A percentile compares a stretch with the other conserved stretches of the same genome.
Evolutionary conservation across 345 rosid genomes (phyloP).

Genomic region (Eucalyptus viminalis): DNA sequence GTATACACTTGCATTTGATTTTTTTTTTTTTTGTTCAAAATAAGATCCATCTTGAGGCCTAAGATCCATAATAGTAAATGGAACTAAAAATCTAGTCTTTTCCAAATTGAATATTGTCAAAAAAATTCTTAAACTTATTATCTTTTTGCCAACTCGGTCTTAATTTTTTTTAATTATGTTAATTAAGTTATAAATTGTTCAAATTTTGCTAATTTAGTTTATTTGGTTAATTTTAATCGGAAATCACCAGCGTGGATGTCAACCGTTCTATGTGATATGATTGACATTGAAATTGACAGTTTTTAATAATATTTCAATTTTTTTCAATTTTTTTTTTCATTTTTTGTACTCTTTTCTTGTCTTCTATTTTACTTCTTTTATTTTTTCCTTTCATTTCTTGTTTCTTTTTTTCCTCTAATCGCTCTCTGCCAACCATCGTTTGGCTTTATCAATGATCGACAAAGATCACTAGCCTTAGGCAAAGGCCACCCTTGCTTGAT

Average conservation of each 20-base stretch:
- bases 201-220: no score
- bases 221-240: no score
- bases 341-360: no score
- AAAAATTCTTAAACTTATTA: no score
- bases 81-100: not conserved
- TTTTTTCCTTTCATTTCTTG: no score
- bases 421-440: not conserved
- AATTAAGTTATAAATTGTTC: no score
- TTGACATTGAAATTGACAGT: fast-evolving
- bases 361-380: no score
- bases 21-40: not conserved
- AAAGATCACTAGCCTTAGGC: not conserved
- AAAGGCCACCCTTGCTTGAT: not conserved
- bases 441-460: no score
- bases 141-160: fast-evolving
- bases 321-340: fast-evolving
- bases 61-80: not conserved
- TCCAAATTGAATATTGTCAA: not conserved
- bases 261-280: fast-evolving
- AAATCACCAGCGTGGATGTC: fast-evolving
- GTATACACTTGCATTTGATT: not conserved
- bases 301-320: no score
- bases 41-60: not conserved
- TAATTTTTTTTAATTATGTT: no score
- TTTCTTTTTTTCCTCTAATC: fast-evolving